These are phyloP conservation scores for Colletotrichum endophyticum DNA, from an alignment of 2,329 filamentous ascomycete genomes.

Conservation along the genomic window DNA sequence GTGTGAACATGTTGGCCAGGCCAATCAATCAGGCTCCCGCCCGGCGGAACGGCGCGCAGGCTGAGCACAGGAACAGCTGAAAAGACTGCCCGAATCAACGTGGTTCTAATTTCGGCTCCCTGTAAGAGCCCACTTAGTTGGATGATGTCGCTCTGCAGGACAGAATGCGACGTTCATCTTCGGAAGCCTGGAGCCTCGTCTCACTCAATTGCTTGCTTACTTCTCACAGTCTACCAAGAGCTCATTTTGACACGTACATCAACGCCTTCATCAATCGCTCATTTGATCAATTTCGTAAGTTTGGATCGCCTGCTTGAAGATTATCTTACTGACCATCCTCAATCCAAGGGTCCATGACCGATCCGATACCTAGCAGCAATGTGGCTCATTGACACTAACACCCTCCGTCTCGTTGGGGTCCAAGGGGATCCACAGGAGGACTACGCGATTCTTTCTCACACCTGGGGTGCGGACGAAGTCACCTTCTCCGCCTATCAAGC, in stretches of 20 bases:
- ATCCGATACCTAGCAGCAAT: slow-evolving; percentile 17
- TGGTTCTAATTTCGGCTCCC: not conserved
- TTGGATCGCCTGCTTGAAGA: rapidly evolving
- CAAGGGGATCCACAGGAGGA: slow-evolving; percentile 15
- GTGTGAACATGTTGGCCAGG: not conserved
- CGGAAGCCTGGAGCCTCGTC: not conserved
- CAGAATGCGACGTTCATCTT: not conserved
- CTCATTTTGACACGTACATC: not conserved
- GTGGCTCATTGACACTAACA: slow-evolving; percentile 29
- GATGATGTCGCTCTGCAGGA: not conserved
- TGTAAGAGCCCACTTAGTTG: not conserved
- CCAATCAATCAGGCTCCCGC: not conserved
- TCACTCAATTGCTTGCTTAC: not conserved
- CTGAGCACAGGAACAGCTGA: not conserved
- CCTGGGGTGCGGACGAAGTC: slow-evolving; percentile 35
- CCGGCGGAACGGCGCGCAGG: not conserved
- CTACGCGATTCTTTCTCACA: slow-evolving; percentile 42
- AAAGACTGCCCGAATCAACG: not conserved
- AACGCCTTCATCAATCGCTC: not conserved
- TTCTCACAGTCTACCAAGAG: not conserved
- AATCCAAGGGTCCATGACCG: not conserved
- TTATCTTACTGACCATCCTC: rapidly evolving
- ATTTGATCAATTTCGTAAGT: not conserved
- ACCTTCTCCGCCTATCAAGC: slow-evolving; percentile 26
- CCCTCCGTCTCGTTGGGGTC: slow-evolving; percentile 25